Evolutionary conservation across 371 early-diverging fungal genomes (phyloP).

Genomic region (Encephalitozoon cuniculi): DNA sequence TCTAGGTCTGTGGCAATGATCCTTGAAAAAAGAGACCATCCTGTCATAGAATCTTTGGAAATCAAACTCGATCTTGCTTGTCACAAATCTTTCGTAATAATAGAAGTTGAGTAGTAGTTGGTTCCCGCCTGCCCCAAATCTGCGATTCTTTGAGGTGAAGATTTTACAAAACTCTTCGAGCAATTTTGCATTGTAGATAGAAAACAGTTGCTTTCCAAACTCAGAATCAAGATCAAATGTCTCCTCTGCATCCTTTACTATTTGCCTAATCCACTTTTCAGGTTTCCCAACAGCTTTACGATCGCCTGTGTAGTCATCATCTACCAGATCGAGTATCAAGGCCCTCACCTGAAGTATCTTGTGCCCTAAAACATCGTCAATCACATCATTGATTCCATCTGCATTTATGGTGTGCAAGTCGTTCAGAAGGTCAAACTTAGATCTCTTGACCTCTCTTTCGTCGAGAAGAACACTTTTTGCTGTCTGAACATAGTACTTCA

Average conservation of each 20-base stretch:
- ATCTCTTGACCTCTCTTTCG: not conserved
- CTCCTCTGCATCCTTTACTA: constrained; percentile 25
- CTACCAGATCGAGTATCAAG: constrained; percentile 40
- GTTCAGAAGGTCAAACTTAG: constrained; percentile 28
- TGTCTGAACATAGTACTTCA: constrained; percentile 1
- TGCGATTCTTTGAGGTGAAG: constrained; percentile 27
- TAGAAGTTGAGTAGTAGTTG: constrained; percentile 36
- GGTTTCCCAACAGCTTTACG: constrained; percentile 31
- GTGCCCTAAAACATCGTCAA: constrained; percentile 1
- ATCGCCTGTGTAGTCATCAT: constrained; percentile 36
- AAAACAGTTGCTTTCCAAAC: constrained; percentile 13
- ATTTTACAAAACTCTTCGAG: constrained; percentile 36
- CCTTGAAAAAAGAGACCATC: not conserved
- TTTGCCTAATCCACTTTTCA: constrained; percentile 40
- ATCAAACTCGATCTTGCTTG: not conserved
- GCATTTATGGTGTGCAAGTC: not conserved
- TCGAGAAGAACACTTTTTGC: constrained; percentile 19
- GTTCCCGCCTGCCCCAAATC: constrained; percentile 37
- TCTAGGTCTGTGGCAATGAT: not conserved
- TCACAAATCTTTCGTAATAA: constrained; percentile 10
- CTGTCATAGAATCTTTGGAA: constrained; percentile 1
- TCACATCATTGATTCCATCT: not conserved
- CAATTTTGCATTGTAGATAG: constrained; percentile 23
- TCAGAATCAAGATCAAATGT: constrained; percentile 12
- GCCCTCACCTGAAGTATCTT: constrained; percentile 40